These are phyloP conservation scores for Chlamydomonas reinhardtii DNA, from an alignment of 163 green algal genomes.

Conservation along the genomic window DNA sequence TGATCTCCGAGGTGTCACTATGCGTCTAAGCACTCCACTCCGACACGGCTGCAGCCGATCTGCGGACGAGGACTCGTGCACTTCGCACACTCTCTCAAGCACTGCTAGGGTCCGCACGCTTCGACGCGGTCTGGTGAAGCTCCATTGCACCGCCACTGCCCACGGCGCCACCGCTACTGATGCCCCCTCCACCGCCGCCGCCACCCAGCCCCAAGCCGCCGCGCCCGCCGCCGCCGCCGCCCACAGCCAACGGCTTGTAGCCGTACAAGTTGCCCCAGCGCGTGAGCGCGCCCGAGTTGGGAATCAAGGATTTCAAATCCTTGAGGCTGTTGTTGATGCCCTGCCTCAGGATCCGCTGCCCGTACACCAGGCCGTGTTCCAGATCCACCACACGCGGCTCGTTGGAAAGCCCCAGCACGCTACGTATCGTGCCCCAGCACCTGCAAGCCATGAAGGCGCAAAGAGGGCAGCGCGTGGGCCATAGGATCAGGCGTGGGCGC, in stretches of 20 bases:
- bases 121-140: background rate
- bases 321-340: constrained; percentile 46
- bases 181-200: background rate
- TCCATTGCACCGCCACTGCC: background rate
- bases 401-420: background rate
- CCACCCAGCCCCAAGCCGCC: background rate
- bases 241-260: constrained; percentile 24
- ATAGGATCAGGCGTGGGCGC: too few species aligned
- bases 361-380: constrained; percentile 45
- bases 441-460: background rate
- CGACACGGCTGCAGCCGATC: too few species aligned
- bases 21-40: too few species aligned
- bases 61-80: too few species aligned
- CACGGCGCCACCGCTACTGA: background rate
- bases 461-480: too few species aligned
- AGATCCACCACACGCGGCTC: constrained; percentile 56
- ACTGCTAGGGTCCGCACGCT: background rate
- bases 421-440: background rate
- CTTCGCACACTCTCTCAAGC: background rate
- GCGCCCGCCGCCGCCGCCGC: background rate
- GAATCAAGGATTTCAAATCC: constrained; percentile 16
- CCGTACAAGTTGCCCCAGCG: constrained; percentile 19
- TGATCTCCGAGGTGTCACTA: too few species aligned
- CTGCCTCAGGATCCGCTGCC: constrained; percentile 28
- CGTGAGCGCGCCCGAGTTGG: background rate